These are phyloP conservation scores for Aegle marmelos DNA, from an alignment of 345 rosid genomes.

Conservation along the genomic window DNA sequence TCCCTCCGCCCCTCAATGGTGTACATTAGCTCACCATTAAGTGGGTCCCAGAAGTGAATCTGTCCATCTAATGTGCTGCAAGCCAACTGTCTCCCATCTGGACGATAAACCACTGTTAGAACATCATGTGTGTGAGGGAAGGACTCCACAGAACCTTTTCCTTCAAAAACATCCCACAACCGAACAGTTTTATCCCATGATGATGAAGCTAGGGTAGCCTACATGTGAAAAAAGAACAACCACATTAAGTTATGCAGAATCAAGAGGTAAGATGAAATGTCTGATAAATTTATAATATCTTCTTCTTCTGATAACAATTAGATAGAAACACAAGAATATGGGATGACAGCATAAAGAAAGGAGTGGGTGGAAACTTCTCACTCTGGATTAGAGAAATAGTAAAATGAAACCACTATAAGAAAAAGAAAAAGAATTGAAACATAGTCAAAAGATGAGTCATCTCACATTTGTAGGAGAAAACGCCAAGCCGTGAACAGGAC, in stretches of 20 bases:
- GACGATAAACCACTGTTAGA: conserved; percentile 82
- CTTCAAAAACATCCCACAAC: conserved; percentile 92
- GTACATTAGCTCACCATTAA: conserved; percentile 82
- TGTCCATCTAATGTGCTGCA: conserved; percentile 90
- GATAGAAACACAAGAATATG: background rate
- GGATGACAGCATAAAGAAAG: background rate
- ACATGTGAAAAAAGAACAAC: background rate
- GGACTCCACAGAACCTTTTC: conserved; percentile 84
- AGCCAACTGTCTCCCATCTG: conserved; percentile 94
- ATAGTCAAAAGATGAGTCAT: conserved; percentile 10
- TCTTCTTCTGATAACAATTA: background rate
- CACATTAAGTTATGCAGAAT: conserved; percentile 10
- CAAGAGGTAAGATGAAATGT: background rate
- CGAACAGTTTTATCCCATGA: conserved; percentile 97
- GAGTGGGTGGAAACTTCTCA: background rate
- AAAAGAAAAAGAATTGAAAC: background rate
- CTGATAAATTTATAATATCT: background rate
- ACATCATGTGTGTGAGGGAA: conserved; percentile 92
- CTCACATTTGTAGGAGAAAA: conserved; percentile 90
- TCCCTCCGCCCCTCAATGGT: conserved; percentile 97
- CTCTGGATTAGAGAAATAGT: background rate
- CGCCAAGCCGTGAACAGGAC: conserved; percentile 92
- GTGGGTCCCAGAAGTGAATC: conserved; percentile 96
- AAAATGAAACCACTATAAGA: background rate
- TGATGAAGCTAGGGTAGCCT: conserved; percentile 87